Evolutionary conservation across 1,139 yeast genomes (phyloP).

Genomic region (Geotrichum cucujoidarum): DNA sequence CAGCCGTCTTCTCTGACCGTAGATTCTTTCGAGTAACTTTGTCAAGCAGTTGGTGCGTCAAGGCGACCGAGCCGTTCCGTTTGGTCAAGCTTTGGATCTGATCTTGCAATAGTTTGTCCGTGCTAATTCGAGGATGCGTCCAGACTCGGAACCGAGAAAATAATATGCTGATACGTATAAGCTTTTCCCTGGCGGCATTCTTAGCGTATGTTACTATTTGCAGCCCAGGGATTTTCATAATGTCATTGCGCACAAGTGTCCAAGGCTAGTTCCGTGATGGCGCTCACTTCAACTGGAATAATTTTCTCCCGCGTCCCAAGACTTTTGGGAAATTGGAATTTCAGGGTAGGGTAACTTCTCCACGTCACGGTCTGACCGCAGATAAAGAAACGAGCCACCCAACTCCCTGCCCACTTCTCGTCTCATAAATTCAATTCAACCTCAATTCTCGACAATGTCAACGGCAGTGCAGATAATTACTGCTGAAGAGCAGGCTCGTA

Average conservation of each 20-base stretch:
- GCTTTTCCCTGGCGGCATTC: constrained; percentile 7
- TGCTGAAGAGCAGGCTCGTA: constrained; percentile 20
- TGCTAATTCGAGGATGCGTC: not conserved
- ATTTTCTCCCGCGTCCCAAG: not conserved
- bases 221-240: constrained; percentile 3
- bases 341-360: constrained; percentile 3
- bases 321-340: not conserved
- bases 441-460: constrained; percentile 12
- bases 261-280: too few relatives aligned
- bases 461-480: constrained; percentile 19
- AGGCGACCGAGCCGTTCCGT: constrained; percentile 9
- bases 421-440: constrained; percentile 2
- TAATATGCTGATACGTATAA: not conserved
- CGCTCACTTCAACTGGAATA: not conserved
- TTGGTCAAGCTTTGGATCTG: constrained; percentile 8
- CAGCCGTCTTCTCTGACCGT: not conserved
- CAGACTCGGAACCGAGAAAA: not conserved
- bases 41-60: constrained; percentile 8
- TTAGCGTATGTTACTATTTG: constrained; percentile 1
- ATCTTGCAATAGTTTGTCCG: not conserved
- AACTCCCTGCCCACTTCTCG: not conserved
- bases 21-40: not conserved
- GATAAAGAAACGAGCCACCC: constrained; percentile 2
- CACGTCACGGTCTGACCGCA: constrained; percentile 2
- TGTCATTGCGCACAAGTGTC: too few relatives aligned